Conservation (phyloP, 345 rosid genomes). For the Syzygium grande region DNA sequence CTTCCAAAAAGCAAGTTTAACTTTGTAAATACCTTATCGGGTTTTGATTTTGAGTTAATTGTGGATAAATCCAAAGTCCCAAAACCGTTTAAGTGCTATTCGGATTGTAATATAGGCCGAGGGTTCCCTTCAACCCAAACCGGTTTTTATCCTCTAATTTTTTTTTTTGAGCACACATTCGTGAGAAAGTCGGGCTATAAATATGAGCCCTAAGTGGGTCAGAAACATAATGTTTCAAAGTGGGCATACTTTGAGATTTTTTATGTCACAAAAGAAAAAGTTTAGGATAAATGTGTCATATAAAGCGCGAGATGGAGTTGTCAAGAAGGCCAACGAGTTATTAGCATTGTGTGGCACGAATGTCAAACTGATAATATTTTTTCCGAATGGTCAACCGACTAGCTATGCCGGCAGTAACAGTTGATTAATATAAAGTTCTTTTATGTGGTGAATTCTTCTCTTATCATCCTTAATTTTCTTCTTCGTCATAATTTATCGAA, state of each 20-base stretch:
- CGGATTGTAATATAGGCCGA: not conserved
- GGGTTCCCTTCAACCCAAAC: not conserved
- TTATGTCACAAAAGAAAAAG: too few species aligned
- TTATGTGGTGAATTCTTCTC: not conserved
- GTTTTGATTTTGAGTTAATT: too few species aligned
- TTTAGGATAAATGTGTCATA: not conserved
- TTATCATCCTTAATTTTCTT: not conserved
- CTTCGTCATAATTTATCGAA: not conserved
- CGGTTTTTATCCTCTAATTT: too few species aligned
- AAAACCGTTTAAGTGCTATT: too few species aligned
- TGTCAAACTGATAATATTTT: constrained; percentile 18
- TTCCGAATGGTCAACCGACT: constrained; percentile 10
- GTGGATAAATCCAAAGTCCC: too few species aligned
- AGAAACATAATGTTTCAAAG: too few species aligned
- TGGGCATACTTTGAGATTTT: too few species aligned
- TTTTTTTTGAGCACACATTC: not conserved
- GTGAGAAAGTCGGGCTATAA: too few species aligned
- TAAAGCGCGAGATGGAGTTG: constrained; percentile 9
- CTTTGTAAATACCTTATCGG: too few species aligned
- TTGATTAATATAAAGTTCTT: not conserved
- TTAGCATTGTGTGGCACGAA: constrained; percentile 3
- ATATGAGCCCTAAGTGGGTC: too few species aligned
- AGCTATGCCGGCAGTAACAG: constrained; percentile 7
- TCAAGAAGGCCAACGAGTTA: constrained; percentile 19
- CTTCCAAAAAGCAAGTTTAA: too few species aligned